phyloP scores from a whole-genome alignment of 371 early-diverging fungal genomes.

The Rhizopus delemar region DNA sequence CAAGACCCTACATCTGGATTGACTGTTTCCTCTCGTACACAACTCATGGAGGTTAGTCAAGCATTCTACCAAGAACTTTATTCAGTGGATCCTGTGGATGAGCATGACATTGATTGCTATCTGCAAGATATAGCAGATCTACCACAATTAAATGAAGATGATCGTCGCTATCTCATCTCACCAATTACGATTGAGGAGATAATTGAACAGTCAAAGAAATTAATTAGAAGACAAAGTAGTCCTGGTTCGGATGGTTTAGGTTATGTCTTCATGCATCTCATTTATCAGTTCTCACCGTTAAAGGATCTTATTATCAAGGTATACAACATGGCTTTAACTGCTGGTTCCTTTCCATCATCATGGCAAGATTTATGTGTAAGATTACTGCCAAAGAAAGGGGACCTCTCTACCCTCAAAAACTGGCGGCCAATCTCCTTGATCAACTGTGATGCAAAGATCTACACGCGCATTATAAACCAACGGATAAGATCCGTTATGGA shows the following conservation, averaged over 20 bases:
- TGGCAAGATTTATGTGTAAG: slow-evolving; percentile 30
- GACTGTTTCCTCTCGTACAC: no score
- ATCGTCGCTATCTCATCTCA: neutral
- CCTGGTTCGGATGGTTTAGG: slow-evolving; percentile 24
- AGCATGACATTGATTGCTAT: no score
- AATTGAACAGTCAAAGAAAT: neutral
- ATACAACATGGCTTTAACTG: slow-evolving; percentile 19
- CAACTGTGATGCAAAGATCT: slow-evolving; percentile 15
- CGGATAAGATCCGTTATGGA: no score
- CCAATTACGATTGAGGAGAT: neutral
- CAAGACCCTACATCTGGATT: no score
- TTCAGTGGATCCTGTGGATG: no score
- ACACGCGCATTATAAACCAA: no score
- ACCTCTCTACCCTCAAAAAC: no score
- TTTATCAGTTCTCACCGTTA: neutral
- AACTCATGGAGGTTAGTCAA: no score
- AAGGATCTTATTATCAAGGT: slow-evolving; percentile 6
- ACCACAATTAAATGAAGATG: neutral
- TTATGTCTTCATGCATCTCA: slow-evolving; percentile 11
- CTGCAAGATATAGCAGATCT: neutral
- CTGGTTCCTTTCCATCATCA: slow-evolving; percentile 13
- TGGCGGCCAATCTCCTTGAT: neutral
- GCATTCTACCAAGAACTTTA: no score
- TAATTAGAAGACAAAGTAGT: neutral
- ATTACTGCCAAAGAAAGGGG: slow-evolving; percentile 15